Evolutionary conservation across 1,284 basidiomycete genomes (phyloP).

Genomic region (Marasmius sp.): DNA sequence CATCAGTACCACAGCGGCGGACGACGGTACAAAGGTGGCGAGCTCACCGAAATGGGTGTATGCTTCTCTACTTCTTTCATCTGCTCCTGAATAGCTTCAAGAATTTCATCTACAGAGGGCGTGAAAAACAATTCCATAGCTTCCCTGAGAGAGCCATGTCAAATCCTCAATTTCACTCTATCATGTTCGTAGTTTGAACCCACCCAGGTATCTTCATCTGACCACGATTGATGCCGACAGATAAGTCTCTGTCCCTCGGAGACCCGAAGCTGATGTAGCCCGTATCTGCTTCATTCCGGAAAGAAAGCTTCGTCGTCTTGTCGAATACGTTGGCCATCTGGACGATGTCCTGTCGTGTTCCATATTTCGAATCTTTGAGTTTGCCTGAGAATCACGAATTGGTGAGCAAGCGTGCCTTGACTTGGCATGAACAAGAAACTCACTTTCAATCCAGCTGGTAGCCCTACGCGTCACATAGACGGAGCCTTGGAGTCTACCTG

Average conservation of each 20-base stretch:
- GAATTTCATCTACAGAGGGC: slow-evolving; percentile 43
- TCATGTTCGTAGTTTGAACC: background rate
- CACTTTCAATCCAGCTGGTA: slow-evolving; percentile 27
- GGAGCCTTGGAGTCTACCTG: slow-evolving; percentile 33
- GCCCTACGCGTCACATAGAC: slow-evolving; percentile 30
- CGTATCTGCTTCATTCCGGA: slow-evolving; percentile 36
- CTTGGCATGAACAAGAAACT: slow-evolving; percentile 1
- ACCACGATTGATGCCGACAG: slow-evolving; percentile 42
- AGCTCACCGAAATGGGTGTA: slow-evolving; percentile 33
- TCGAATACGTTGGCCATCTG: slow-evolving; percentile 43
- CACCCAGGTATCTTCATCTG: slow-evolving; percentile 48
- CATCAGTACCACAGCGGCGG: background rate
- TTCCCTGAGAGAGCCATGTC: slow-evolving; percentile 22
- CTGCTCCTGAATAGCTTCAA: slow-evolving; percentile 38
- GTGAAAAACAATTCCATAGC: slow-evolving; percentile 45
- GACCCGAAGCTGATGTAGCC: slow-evolving; percentile 48
- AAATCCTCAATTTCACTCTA: background rate
- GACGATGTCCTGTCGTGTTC: slow-evolving; percentile 30
- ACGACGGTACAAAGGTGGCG: background rate
- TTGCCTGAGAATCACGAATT: slow-evolving; percentile 21
- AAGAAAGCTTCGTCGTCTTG: slow-evolving; percentile 43
- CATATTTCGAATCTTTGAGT: slow-evolving; percentile 26
- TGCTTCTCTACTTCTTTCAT: slow-evolving; percentile 22
- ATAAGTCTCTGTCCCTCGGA: slow-evolving; percentile 40
- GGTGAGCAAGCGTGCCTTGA: background rate